Evolutionary conservation across 441 rosid genomes (phyloP), one percentile per base, ranked within the genome.

Genomic region (Melastoma candidum): DNA sequence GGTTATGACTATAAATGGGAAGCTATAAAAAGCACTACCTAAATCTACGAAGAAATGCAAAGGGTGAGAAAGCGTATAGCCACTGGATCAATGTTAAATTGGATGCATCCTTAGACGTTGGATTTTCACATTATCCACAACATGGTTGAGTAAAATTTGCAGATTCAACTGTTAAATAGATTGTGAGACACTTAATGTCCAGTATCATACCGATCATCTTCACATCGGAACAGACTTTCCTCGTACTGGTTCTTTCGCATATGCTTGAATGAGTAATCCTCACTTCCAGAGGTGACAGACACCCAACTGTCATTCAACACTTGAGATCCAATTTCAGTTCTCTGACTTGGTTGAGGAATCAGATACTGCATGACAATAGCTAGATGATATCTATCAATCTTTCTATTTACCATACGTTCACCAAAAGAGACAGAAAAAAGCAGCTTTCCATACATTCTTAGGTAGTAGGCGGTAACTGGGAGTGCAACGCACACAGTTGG

Each of bases 191-290:
- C 57, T 63, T 48, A 49, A 22, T 47, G 53, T 58, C 63, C 48
- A 63, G 71, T 61, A 47, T 64, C 71, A 56, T 60, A 90, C 99
- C 97, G 87, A 78, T 90, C 97, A 71, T 94, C 99, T 78, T 94
- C 99, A 61, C 99, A 94, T 11, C 85, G 78, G 63, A 94, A 94
- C 53, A 94, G 78, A 74, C 95, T 87, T 77, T 94, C 99, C 75
- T 90, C 99, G 63, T 94, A 94, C 68, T 90, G 96, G 71, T 94
- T 94, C 74, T 87, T 94, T 54, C 96, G 92, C 97, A 87, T 94
- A 75, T 94, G 99, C 63, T 90, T 94, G 55, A 94, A 94, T 47
- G 99, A 90, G 81, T 94, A 94, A 71, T 94, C 99, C 74, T 90
- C 99, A 79, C 97, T 94, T 70, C 99, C 99, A 60, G 96, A 94